Conservation (phyloP, 768 basidiomycete species). For the Rickenella mellea region DNA sequence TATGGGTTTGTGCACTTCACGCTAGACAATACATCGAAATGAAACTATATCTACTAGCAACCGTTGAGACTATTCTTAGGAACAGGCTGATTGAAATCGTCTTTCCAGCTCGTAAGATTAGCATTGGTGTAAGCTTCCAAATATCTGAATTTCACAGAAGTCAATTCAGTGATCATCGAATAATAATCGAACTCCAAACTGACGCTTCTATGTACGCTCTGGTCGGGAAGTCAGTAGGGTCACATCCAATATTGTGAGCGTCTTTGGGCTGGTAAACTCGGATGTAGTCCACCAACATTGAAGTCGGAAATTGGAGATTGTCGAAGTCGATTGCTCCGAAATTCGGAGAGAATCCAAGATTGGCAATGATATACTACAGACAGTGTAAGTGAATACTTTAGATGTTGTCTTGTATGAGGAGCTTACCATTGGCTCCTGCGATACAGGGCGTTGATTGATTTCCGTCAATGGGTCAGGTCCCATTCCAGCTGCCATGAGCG, state of each 20-base stretch:
- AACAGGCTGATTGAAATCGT: conserved; percentile 52
- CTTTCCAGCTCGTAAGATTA: conserved; percentile 35
- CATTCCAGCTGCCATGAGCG: conserved; percentile 37
- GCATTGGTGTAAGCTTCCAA: conserved; percentile 34
- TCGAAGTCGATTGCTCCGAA: conserved; percentile 60
- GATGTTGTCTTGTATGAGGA: conserved; percentile 15
- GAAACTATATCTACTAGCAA: too few relatives aligned
- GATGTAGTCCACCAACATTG: conserved; percentile 73
- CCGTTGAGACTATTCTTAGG: conserved; percentile 59
- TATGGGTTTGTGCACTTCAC: too few relatives aligned
- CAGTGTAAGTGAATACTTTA: conserved; percentile 20
- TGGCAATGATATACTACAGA: conserved; percentile 59
- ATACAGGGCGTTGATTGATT: conserved; percentile 48
- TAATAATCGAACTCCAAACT: conserved; percentile 13
- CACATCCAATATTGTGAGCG: conserved; percentile 49
- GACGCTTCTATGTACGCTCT: conserved; percentile 64
- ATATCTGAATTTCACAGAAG: conserved; percentile 27
- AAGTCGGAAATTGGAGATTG: conserved; percentile 33
- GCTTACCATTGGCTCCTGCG: conserved; percentile 74
- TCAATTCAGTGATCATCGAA: neutral
- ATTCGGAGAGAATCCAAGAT: conserved; percentile 59
- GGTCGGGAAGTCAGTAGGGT: conserved; percentile 69
- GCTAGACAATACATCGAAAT: too few relatives aligned
- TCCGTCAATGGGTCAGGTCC: conserved; percentile 40
- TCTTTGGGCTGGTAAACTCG: conserved; percentile 59